Evolutionary conservation across 495 filamentous ascomycete genomes (phyloP), one percentile per base, ranked within the genome.

Genomic region (Aspergillus leporis): DNA sequence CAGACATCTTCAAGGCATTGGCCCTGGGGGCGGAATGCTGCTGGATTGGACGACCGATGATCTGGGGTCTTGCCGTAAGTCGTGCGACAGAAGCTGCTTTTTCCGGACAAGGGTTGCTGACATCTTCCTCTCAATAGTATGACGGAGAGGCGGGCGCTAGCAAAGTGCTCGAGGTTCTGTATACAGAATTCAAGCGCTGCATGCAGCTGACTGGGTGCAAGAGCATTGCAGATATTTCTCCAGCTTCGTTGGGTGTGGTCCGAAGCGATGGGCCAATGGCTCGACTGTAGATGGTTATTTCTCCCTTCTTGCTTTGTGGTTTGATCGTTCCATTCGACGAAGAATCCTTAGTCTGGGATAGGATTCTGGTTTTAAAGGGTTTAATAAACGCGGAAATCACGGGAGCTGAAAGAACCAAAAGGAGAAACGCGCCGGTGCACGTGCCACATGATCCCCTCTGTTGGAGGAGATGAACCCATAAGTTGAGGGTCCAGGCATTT

Each of bases 1-100:
- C 77, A 9, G 88, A 90, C 67, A 84, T 90, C 14, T 85, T 90
- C 61, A 91, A 90, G 67, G 85, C 84, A 0, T 46, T 90, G 53
- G 87, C 84, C 51, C 68, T 90, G 9, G 87, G 87, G 3, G 87
- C 86, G 4, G 84, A 73, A 51, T 85, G 78, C 0, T 86, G 88
- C 14, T 86, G 82, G 16, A 71, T 91, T 18, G 87, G 87, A n/a
- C 76, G 87, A 51, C 83, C 82, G 12, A 81, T 82, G 43, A 64
- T 90, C 61, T 90, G 70, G 68, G 70, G 70, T 4, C 51, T 73
- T 28, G 72, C 72, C 5, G 72, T 73, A 60, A 55, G 66, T 64
- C 7, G 13, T 8, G 38, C 16, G 14, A 16, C 2, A 5, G 32
- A 8, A 36, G 13, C 14, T 6, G 25, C n/a, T n/a, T n/a, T n/a